A percentile compares a stretch with the other conserved stretches of the same genome.
phyloP scores from a whole-genome alignment of 139 green algal genomes.

The Trebouxia sp. region DNA sequence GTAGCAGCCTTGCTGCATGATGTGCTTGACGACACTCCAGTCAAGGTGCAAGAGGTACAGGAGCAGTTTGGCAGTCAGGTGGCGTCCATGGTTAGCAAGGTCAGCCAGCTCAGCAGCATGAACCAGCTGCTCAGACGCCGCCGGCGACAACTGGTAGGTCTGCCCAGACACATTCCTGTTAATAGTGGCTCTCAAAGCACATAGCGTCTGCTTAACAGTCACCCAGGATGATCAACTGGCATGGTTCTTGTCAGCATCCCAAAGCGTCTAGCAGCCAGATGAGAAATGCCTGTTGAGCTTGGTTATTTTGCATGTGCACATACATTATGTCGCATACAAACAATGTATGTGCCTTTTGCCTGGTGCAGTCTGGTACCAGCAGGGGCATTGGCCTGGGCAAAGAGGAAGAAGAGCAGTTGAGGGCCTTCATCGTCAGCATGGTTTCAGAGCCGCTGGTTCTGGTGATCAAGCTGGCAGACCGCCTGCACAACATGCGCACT shows the following conservation, averaged over 20 bases:
- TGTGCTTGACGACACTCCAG: conserved; percentile 88
- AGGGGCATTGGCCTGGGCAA: conserved; percentile 16
- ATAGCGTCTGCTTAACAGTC: too few relatives aligned
- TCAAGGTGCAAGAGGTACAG: conserved; percentile 57
- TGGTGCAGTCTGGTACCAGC: conserved; percentile 13
- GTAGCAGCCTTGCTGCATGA: conserved; percentile 92
- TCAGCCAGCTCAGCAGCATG: conserved; percentile 83
- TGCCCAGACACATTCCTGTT: neutral
- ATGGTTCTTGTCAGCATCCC: too few relatives aligned
- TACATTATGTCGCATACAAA: too few relatives aligned
- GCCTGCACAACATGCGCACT: conserved; percentile 98
- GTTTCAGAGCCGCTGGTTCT: conserved; percentile 85
- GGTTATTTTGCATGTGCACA: neutral
- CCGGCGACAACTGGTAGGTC: conserved; percentile 42
- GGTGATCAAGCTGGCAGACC: conserved; percentile 93
- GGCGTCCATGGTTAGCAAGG: conserved; percentile 73
- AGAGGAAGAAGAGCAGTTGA: conserved; percentile 55
- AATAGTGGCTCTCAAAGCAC: too few relatives aligned
- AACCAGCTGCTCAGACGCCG: conserved; percentile 86
- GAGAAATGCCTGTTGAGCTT: neutral
- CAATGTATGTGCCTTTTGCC: neutral
- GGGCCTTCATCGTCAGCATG: conserved; percentile 76
- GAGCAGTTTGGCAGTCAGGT: conserved; percentile 73
- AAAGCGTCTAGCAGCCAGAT: too few relatives aligned
- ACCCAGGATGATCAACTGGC: too few relatives aligned